Conservation (phyloP, 257 asterid species). For the Jaltomata sinuosa region DNA sequence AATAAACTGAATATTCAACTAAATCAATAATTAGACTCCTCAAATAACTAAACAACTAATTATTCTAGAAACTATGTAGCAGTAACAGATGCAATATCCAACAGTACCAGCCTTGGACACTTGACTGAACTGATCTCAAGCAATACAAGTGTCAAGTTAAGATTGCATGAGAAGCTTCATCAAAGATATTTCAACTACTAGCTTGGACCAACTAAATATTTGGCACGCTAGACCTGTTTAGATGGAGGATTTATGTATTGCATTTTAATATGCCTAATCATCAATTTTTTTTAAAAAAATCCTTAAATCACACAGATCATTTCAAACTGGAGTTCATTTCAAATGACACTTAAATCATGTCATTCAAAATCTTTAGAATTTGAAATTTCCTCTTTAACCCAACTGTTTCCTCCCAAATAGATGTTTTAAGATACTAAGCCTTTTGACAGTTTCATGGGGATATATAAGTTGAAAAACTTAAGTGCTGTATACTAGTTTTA, state of each 20-base stretch:
- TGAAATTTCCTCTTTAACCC: background rate
- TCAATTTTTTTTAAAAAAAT: background rate
- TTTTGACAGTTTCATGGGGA: background rate
- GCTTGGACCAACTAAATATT: background rate
- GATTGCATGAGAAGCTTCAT: conserved; percentile 1
- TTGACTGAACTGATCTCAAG: background rate
- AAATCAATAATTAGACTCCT: too few relatives aligned
- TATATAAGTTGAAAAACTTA: background rate
- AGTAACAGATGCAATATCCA: too few relatives aligned
- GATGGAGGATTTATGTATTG: background rate
- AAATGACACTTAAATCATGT: background rate
- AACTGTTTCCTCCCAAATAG: background rate
- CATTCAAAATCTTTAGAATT: too few relatives aligned
- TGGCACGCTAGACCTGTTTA: background rate
- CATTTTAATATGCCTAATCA: background rate
- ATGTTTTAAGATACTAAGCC: background rate
- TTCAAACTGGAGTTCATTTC: background rate
- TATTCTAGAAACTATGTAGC: too few relatives aligned
- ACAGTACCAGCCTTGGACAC: background rate
- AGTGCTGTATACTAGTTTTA: background rate
- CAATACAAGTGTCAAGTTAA: background rate
- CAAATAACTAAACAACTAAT: too few relatives aligned
- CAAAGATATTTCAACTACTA: background rate
- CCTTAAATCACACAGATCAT: background rate
- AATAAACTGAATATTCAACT: too few relatives aligned